phyloP scores from a whole-genome alignment of 176 grass and related monocot species.

The Aegilops umbellulata region DNA sequence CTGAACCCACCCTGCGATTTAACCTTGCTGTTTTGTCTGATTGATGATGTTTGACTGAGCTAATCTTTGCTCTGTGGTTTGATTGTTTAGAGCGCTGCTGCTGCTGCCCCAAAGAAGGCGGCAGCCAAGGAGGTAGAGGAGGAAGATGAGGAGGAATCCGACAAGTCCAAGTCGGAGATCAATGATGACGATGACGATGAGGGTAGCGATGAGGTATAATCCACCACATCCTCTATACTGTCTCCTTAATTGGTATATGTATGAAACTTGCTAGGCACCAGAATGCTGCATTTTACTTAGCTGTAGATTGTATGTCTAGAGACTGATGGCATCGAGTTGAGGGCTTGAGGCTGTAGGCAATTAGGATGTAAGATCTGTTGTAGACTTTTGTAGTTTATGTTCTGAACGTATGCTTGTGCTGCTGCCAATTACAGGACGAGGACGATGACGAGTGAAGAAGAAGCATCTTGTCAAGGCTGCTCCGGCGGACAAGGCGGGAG shows the following conservation, averaged over 20 bases:
- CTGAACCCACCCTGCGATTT: background rate
- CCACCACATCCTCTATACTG: background rate
- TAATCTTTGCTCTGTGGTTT: background rate
- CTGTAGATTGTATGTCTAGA: background rate
- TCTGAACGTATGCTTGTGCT: background rate
- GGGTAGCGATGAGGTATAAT: conserved; percentile 72
- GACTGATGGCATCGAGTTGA: no score
- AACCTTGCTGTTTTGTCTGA: rapidly evolving
- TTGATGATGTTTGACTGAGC: background rate
- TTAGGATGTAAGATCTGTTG: background rate
- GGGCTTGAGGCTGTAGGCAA: no score
- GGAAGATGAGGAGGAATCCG: conserved; percentile 84
- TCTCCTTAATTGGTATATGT: no score
- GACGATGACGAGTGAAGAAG: conserved; percentile 54
- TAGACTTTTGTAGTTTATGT: rapidly evolving
- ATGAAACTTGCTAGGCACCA: background rate
- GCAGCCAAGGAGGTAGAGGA: conserved; percentile 58
- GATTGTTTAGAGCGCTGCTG: conserved; percentile 25
- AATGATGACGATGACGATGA: conserved; percentile 86
- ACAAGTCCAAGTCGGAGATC: conserved; percentile 94
- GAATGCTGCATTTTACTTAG: no score
- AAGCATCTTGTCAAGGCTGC: background rate
- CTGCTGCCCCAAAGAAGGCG: conserved; percentile 30
- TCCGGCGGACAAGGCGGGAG: conserved; percentile 18
- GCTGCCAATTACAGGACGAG: conserved; percentile 29